phyloP scores from a whole-genome alignment of 345 rosid species.

The Aquilaria sinensis region DNA sequence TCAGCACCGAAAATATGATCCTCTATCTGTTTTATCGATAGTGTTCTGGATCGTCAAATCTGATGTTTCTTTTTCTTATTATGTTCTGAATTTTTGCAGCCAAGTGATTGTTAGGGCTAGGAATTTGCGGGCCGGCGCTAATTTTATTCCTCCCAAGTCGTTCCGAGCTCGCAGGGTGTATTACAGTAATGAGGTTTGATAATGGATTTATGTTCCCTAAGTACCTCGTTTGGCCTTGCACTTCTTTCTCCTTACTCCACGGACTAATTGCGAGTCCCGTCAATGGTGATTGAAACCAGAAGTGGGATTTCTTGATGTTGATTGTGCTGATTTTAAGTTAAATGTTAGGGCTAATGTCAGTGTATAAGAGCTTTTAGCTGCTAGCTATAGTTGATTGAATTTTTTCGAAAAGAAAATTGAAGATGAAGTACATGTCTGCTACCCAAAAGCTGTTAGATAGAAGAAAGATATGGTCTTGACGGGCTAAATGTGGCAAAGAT shows the following conservation, averaged over 20 bases:
- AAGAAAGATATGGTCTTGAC: no score
- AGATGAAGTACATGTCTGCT: no score
- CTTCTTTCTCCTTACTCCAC: neutral
- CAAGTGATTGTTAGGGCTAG: constrained; percentile 87
- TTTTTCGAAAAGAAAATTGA: no score
- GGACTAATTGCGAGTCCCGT: neutral
- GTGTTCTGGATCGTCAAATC: neutral
- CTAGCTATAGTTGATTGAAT: no score
- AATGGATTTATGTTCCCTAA: neutral
- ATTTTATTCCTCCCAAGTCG: constrained; percentile 78
- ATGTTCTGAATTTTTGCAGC: constrained; percentile 26
- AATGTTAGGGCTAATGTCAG: neutral
- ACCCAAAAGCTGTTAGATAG: no score
- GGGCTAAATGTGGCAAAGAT: no score
- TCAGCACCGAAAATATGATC: neutral
- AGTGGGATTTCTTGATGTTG: neutral
- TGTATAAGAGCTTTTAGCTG: no score
- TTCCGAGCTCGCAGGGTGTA: constrained; percentile 82
- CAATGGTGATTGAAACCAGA: neutral
- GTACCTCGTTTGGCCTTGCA: neutral
- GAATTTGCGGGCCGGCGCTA: constrained; percentile 77
- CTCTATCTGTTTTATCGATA: neutral
- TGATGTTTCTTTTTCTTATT: neutral
- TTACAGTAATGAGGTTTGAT: constrained; percentile 77
- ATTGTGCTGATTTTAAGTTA: neutral